Evolutionary conservation across 768 basidiomycete species (phyloP), one percentile per base, ranked within the genome.

Genomic region (Leccinum obscurum): DNA sequence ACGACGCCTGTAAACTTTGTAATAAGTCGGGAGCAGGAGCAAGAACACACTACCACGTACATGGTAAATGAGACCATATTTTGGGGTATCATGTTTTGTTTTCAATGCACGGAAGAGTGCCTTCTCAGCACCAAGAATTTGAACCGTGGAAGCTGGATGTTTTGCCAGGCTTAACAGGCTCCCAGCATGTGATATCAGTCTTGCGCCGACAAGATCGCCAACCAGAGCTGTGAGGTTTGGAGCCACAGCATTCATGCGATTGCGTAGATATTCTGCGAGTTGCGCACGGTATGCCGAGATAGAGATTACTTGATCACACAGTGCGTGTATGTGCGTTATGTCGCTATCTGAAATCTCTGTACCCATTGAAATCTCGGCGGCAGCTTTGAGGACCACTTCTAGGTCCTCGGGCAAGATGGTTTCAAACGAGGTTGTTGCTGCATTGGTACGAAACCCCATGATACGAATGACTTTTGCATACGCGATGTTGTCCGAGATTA

Each of bases 51-150:
- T n/a, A 20, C 22, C 13, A 78, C 85, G 39, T 73, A 91, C 93
- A 78, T 98, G 97, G 77, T 98, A 99, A 67, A 99, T 98, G n/a
- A 98, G 81, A 62, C 97, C 97, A 71, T 99, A 98, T 79, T 99
- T 99, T 26, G 96, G 95, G 62, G 96, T 98, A 78, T 98, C 96
- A 64, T 98, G 89, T 70, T 90, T 90, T 32, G 89, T 89, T 76
- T 90, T 90, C 59, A 90, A 74, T 3, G 88, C 89, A 55, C 89
- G 78, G 80, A 90, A 90, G 26, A 90, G 78, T 14, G 88, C 88
- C 74, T 90, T 90, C 75, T 90, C 88, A 13, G 89, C 89, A 60
- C 88, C 88, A 22, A 90, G 79, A 60, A 90, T 90, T 70, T 90
- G 88, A 24, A 90, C 84, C 1, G 88, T 90, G 68, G 86, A 87